These are phyloP conservation scores for Effrenium voratum DNA, from an alignment of 73 alveolate species.

Conservation along the genomic window DNA sequence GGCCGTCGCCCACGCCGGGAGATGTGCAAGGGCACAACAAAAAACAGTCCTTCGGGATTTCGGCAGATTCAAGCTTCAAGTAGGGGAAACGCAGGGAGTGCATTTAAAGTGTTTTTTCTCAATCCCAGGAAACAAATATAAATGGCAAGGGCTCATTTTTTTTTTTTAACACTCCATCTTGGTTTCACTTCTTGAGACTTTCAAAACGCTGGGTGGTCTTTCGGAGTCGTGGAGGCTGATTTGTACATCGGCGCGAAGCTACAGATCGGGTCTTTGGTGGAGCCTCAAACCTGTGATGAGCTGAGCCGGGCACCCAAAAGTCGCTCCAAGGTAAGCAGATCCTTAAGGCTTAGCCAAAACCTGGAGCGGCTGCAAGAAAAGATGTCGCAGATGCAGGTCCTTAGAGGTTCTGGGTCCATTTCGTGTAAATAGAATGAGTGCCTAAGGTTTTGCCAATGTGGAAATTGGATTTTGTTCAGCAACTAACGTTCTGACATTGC, in stretches of 20 bases:
- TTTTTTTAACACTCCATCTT: no score
- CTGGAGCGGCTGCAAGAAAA: not conserved
- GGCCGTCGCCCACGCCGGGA: no score
- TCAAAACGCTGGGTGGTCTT: no score
- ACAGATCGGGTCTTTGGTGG: constrained; percentile 38
- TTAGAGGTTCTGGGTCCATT: not conserved
- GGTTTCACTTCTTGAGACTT: no score
- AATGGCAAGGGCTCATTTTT: no score
- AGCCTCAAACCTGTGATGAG: constrained; percentile 72
- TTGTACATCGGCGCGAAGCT: constrained; percentile 41
- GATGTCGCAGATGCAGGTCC: not conserved
- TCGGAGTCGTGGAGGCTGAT: constrained; percentile 37
- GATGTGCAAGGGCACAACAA: no score
- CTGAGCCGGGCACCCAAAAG: constrained; percentile 22
- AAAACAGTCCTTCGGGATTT: no score
- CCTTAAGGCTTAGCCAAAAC: not conserved
- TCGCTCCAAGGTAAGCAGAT: not conserved
- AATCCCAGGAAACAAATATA: not conserved
- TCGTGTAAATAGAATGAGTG: not conserved
- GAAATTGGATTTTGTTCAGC: not conserved
- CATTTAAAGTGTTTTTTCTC: not conserved
- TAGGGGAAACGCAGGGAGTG: no score
- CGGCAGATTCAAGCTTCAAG: no score
- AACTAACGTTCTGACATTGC: not conserved
- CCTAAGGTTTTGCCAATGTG: no score